Conservation (phyloP, 345 rosid genomes). For the Linum tenue region DNA sequence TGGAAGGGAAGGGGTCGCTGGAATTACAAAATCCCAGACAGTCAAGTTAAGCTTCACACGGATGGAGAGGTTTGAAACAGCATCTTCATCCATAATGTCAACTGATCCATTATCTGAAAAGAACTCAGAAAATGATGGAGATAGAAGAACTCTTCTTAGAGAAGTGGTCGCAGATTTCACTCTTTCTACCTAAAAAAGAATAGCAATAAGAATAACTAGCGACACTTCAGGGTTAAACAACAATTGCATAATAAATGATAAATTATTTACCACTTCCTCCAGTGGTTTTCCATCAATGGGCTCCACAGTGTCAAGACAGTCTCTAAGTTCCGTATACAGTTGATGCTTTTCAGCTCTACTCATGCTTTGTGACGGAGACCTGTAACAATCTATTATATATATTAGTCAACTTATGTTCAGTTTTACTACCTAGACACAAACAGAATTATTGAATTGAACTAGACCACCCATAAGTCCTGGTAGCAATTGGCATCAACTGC, state of each 20-base stretch:
- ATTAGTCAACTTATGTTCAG: conserved; percentile 1
- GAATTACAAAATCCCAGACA: conserved; percentile 87
- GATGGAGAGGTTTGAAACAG: conserved; percentile 64
- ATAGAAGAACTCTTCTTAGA: conserved; percentile 70
- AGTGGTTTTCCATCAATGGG: conserved; percentile 58
- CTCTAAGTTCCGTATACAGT: conserved; percentile 50
- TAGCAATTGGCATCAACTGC: neutral
- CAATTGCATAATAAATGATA: neutral
- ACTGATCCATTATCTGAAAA: conserved; percentile 59
- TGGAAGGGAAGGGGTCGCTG: conserved; percentile 89
- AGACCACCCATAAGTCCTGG: neutral
- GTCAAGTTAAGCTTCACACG: conserved; percentile 76
- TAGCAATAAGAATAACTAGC: conserved; percentile 21
- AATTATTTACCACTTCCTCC: conserved; percentile 61
- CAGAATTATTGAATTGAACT: neutral
- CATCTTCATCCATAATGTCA: conserved; percentile 97
- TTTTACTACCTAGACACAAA: conserved; percentile 4
- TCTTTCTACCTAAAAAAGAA: conserved; percentile 64
- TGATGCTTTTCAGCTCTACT: conserved; percentile 58
- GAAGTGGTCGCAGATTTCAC: conserved; percentile 67
- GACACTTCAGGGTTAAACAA: conserved; percentile 8
- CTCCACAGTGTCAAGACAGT: conserved; percentile 61
- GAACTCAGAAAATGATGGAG: conserved; percentile 83
- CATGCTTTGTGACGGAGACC: conserved; percentile 34
- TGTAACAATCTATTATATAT: conserved; percentile 19